These are phyloP conservation scores for Xylariomycetidae sp. DNA, from an alignment of 2,329 filamentous ascomycete genomes.

Conservation along the genomic window DNA sequence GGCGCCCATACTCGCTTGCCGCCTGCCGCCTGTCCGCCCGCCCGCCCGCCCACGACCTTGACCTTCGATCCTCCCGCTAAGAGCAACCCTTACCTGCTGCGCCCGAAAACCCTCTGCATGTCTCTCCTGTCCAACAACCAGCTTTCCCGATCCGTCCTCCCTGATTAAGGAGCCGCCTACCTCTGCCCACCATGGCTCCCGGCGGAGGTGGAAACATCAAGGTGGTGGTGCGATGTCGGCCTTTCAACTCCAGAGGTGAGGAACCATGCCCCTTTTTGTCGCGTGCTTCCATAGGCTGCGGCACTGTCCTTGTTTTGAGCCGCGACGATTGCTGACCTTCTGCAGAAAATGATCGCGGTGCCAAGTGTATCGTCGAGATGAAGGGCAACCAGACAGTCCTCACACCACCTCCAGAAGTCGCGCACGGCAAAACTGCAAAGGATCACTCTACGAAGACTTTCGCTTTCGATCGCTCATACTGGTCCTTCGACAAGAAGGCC, in stretches of 20 bases:
- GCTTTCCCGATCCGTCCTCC: too few species aligned
- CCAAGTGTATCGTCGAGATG: conserved; percentile 98
- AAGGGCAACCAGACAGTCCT: conserved; percentile 87
- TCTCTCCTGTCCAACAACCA: too few species aligned
- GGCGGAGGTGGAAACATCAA: conserved; percentile 94
- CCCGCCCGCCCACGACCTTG: too few species aligned
- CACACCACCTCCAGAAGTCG: conserved; percentile 59
- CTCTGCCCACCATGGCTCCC: conserved; percentile 48
- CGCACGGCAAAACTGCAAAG: conserved; percentile 61
- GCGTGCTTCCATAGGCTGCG: not conserved
- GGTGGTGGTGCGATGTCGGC: conserved; percentile 94
- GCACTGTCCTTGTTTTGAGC: not conserved
- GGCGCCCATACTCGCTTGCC: too few species aligned
- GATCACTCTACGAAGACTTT: conserved; percentile 75
- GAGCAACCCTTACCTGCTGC: too few species aligned
- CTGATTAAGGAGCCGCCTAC: too few species aligned
- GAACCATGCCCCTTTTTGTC: not conserved
- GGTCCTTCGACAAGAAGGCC: conserved; percentile 86
- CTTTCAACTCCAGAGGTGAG: conserved; percentile 91
- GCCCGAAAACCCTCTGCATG: too few species aligned
- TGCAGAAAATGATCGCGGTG: conserved; percentile 78
- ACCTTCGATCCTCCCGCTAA: too few species aligned
- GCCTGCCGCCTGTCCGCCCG: too few species aligned
- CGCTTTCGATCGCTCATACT: conserved; percentile 95
- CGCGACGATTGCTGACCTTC: conserved; percentile 11